These are phyloP conservation scores for Phytophthora idaei DNA, from an alignment of 352 stramenopile genomes.

Conservation along the genomic window DNA sequence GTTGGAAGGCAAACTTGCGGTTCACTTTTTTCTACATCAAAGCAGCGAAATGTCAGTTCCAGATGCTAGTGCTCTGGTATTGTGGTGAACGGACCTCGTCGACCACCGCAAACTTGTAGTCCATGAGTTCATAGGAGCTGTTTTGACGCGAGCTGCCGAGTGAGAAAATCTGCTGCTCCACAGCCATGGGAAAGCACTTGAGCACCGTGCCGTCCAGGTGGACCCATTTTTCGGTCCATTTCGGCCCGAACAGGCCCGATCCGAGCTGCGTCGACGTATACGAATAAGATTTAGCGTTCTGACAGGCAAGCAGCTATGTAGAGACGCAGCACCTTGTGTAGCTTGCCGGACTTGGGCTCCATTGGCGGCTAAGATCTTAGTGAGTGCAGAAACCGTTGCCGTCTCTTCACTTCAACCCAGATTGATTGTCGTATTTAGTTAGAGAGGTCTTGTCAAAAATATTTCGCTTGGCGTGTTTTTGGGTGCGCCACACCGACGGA, in stretches of 20 bases:
- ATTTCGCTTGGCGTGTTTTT: slow-evolving; percentile 18
- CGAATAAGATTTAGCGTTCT: background rate
- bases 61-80: background rate
- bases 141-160: slow-evolving; percentile 58
- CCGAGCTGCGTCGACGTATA: slow-evolving; percentile 40
- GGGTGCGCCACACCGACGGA: slow-evolving; percentile 16
- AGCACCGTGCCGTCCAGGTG: slow-evolving; percentile 72
- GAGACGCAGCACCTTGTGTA: slow-evolving; percentile 52
- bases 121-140: slow-evolving; percentile 47
- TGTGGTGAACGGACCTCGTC: slow-evolving; percentile 43
- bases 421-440: background rate
- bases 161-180: slow-evolving; percentile 62
- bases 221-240: slow-evolving; percentile 86
- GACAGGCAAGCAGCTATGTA: background rate
- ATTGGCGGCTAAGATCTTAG: slow-evolving; percentile 27
- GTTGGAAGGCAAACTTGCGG: slow-evolving; percentile 70
- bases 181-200: slow-evolving; percentile 78
- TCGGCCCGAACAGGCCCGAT: slow-evolving; percentile 61
- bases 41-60: slow-evolving; percentile 1
- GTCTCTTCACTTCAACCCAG: slow-evolving; percentile 27
- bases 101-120: slow-evolving; percentile 49
- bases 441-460: background rate
- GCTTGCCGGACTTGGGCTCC: slow-evolving; percentile 71
- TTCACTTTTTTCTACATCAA: slow-evolving; percentile 55
- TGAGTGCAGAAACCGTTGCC: background rate